Percentiles rank a stretch among this genome's conserved stretches.
These are phyloP conservation scores for Mortierella polycephala DNA, from an alignment of 371 early-diverging fungal species.

Conservation along the genomic window DNA sequence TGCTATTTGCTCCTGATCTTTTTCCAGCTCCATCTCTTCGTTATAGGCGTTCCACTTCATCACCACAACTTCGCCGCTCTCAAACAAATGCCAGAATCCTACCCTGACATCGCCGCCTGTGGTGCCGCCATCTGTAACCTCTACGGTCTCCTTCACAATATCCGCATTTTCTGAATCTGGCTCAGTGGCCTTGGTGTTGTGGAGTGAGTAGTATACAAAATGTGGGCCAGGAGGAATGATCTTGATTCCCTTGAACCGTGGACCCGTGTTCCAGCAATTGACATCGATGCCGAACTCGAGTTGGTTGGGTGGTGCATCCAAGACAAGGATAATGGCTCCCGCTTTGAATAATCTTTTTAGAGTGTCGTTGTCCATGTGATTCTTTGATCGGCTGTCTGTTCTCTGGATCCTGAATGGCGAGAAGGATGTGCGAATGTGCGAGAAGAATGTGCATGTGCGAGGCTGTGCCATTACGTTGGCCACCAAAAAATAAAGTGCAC, in stretches of 20 bases:
- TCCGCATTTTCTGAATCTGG: neutral
- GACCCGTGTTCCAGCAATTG: slow-evolving; percentile 92
- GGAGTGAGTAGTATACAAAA: slow-evolving; percentile 80
- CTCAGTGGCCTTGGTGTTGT: slow-evolving; percentile 31
- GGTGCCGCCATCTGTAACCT: slow-evolving; percentile 38
- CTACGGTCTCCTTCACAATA: slow-evolving; percentile 9
- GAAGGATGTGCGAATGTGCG: neutral
- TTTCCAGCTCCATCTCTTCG: slow-evolving; percentile 51
- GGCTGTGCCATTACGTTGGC: neutral
- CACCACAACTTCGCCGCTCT: slow-evolving; percentile 50
- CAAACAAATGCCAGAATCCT: slow-evolving; percentile 52
- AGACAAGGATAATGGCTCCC: slow-evolving; percentile 82
- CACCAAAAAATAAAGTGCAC: slow-evolving; percentile 2
- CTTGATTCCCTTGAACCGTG: slow-evolving; percentile 92
- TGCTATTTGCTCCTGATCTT: slow-evolving; percentile 56
- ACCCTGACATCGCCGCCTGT: slow-evolving; percentile 45
- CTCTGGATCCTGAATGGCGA: neutral
- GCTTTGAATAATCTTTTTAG: slow-evolving; percentile 78
- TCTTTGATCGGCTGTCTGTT: neutral
- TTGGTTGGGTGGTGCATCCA: slow-evolving; percentile 77
- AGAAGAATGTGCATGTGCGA: slow-evolving; percentile 1
- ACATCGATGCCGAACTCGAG: slow-evolving; percentile 94
- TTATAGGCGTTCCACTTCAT: slow-evolving; percentile 57
- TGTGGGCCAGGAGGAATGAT: slow-evolving; percentile 95
- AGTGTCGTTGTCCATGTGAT: slow-evolving; percentile 79